phyloP scores from a whole-genome alignment of 192 early-diverging fungal species.

The Gaertneriomyces semiglobifer region DNA sequence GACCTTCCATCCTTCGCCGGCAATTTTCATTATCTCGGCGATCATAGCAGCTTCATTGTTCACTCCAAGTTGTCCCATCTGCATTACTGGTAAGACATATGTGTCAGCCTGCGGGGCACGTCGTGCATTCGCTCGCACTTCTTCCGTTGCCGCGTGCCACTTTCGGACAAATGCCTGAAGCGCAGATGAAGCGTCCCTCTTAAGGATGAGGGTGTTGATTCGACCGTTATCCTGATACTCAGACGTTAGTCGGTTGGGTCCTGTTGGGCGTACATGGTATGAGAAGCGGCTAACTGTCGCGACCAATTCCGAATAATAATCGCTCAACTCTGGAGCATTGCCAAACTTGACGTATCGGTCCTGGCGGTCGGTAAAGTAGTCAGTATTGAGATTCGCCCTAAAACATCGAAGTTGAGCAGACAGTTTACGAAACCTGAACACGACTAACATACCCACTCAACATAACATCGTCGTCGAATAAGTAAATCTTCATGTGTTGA shows the following conservation, averaged over 20 bases:
- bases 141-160: conserved; percentile 10
- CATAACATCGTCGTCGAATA: conserved; percentile 80
- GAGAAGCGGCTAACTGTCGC: conserved; percentile 56
- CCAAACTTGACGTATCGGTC: conserved; percentile 85
- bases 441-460: conserved; percentile 65
- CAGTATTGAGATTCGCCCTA: conserved; percentile 88
- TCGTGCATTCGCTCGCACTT: background rate
- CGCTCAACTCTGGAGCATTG: conserved; percentile 47
- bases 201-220: conserved; percentile 1
- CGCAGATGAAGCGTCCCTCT: background rate
- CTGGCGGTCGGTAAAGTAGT: conserved; percentile 95
- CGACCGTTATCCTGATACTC: no score
- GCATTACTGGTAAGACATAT: conserved; percentile 71
- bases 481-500: conserved; percentile 91
- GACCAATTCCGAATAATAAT: conserved; percentile 72
- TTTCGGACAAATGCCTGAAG: conserved; percentile 7
- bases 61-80: conserved; percentile 79
- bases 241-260: background rate
- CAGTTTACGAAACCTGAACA: background rate
- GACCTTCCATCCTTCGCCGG: conserved; percentile 54
- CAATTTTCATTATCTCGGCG: conserved; percentile 57
- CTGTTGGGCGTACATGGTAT: background rate
- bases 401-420: background rate
- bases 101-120: conserved; percentile 19
- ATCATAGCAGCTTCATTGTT: conserved; percentile 74